These are phyloP conservation scores for Heliamphora pulchella DNA, from an alignment of 179 eudicot species.

Conservation along the genomic window DNA sequence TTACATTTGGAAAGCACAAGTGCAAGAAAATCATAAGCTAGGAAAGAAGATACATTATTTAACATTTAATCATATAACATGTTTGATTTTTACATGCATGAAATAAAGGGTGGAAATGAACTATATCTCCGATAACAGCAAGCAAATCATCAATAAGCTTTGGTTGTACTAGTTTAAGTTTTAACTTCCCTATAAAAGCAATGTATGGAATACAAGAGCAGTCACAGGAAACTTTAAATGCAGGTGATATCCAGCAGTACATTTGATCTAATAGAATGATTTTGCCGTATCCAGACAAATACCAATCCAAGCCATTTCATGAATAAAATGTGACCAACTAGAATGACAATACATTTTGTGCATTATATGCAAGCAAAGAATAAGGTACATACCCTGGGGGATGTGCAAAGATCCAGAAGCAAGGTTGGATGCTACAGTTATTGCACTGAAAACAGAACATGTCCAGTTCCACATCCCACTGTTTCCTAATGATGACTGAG, in stretches of 20 bases:
- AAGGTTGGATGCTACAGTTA: constrained; percentile 87
- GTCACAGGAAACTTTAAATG: neutral
- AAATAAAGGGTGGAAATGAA: neutral
- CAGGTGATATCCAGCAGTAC: neutral
- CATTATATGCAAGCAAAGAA: neutral
- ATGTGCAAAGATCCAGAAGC: constrained; percentile 80
- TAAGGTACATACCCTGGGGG: constrained; percentile 51
- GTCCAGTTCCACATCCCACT: constrained; percentile 99
- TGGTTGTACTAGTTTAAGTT: neutral
- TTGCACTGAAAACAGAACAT: constrained; percentile 75
- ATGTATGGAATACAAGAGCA: neutral
- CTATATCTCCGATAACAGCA: neutral
- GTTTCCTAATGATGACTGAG: constrained; percentile 70
- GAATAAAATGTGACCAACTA: too few species aligned
- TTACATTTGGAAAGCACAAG: neutral
- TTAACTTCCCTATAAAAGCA: neutral
- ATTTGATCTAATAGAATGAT: too few species aligned
- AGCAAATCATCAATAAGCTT: neutral
- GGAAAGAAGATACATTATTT: neutral
- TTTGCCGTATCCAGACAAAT: too few species aligned
- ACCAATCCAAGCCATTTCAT: too few species aligned
- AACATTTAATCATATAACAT: neutral
- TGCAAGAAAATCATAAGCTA: neutral
- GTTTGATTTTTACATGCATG: neutral
- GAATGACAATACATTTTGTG: neutral